Evolutionary conservation across 139 green algal genomes (phyloP), one percentile per base, ranked within the genome.

Genomic region (Mesostigma viride): DNA sequence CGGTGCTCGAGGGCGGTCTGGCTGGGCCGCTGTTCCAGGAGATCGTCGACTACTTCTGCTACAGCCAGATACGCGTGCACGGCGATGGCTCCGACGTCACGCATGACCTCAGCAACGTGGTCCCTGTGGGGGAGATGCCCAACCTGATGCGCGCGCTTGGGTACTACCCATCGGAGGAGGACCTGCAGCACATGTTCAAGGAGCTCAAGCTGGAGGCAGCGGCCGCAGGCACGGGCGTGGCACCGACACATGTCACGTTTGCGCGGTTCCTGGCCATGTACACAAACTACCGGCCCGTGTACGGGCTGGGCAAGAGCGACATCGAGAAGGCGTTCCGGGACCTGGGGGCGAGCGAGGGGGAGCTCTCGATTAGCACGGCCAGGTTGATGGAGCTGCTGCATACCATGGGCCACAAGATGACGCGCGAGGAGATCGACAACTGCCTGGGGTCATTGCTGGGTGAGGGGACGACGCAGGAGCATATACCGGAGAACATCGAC

Each of bases 121-220:
- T 89, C 8, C 71, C 77, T 0, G 60, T 79, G 2, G 63, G 72
- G 3, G 67, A 80, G 58, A 62, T 89, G 14, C 82, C 83, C 2
- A 70, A 87, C 53, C 58, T 91, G 20, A 83, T 89, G 77, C 75
- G 81, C 17, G 78, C 82, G 31, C 74, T 84, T 14, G 85, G 85
- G 28, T 85, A 82, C 70, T 91, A 87, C 81, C 85, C 82, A 0
- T 82, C 76, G 0, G 48, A 86, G 65, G 57, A 1, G 0, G 81
- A 85, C 27, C 63, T 85, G 30, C 33, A 47, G 31, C 35, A 79
- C 51, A 76, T 86, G 44, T 48, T 71, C 58, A 31, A 79, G 1
- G 3, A 65, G 5, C 51, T 75, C 3, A 45, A 11, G 26, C 3
- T 5, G 36, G 36, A 11, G 36, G 36, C 11, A 11, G 6, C 11